Evolutionary conservation across 306 rosid genomes (phyloP), one percentile per base, ranked within the genome.

Genomic region (Lotus japonicus): DNA sequence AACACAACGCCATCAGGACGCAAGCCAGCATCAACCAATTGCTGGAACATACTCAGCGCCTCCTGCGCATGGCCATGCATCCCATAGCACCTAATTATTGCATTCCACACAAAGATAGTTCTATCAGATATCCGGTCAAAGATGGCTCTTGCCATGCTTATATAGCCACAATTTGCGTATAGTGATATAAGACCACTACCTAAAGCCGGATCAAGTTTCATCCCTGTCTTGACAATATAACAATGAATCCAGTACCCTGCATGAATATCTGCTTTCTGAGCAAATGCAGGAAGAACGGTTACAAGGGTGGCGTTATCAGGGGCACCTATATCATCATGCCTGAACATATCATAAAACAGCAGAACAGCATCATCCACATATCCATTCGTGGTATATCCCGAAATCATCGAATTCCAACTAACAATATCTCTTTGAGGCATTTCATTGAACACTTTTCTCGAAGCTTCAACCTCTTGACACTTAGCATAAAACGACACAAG

Each of bases 371-470:
- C 88, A 61, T 76, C 68, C 31, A 45, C 67, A 46, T 21, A 69
- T 1, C 87, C 91, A 75, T 85, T 88, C 3, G 58, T n/a, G 10
- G 74, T 21, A 60, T 82, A 86, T 56, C 94, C 96, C 11, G 89
- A 73, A 70, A 91, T 86, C 75, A 91, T 80, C 10, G 96, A 86
- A 77, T 88, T 91, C 97, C 96, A 88, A 70, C 88, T 82, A 35
- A 91, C 83, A 77, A 71, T 17, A 33, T 87, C 96, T 66, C 68
- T 84, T 0, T 6, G 33, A 77, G 62, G 73, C 63, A 91, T 77
- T 63, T 77, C 86, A 58, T 85, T 84, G 6, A 88, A 91, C 79
- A 87, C 79, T 57, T 58, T 82, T 5, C 87, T 79, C 3, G 94
- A 77, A 10, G 52, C 60, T 48, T 69, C 82, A 75, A 87, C 38